Conservation (phyloP, 805 yeast species). For the Isabelozyma pseudorhagii region DNA sequence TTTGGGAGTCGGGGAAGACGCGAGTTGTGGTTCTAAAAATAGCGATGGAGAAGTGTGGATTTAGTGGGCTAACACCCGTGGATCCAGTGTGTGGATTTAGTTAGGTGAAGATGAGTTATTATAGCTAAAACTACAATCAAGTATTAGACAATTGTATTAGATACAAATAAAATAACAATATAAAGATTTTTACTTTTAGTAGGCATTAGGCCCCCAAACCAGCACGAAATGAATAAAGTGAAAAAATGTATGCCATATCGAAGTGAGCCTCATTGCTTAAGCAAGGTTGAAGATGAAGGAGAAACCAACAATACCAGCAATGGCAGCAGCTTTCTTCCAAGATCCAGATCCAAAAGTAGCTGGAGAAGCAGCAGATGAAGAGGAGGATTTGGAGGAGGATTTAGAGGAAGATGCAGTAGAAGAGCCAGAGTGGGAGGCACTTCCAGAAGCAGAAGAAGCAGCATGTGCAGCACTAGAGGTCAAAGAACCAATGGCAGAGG, state of each 20-base stretch:
- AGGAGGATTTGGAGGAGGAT: conserved; percentile 9
- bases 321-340: conserved; percentile 37
- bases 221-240: neutral
- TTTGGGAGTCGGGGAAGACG: too few species aligned
- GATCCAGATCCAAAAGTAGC: conserved; percentile 16
- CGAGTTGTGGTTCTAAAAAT: neutral
- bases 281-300: conserved; percentile 29
- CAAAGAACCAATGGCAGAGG: conserved; percentile 10
- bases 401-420: conserved; percentile 7
- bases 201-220: neutral
- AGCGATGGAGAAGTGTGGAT: neutral
- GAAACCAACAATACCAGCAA: conserved; percentile 34
- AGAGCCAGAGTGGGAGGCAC: conserved; percentile 7
- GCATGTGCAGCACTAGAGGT: conserved; percentile 10
- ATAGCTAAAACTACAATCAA: neutral
- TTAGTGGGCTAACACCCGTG: neutral
- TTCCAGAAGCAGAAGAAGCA: conserved; percentile 9
- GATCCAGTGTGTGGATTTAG: too few species aligned
- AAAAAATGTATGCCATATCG: neutral
- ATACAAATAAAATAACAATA: neutral
- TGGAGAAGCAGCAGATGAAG: conserved; percentile 13
- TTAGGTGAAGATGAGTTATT: too few species aligned
- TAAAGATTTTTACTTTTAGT: neutral
- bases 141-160: neutral
- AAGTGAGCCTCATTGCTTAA: conserved; percentile 3